These are phyloP conservation scores for Chaetoceros tenuissimus DNA, from an alignment of 108 stramenopile genomes.

Conservation along the genomic window DNA sequence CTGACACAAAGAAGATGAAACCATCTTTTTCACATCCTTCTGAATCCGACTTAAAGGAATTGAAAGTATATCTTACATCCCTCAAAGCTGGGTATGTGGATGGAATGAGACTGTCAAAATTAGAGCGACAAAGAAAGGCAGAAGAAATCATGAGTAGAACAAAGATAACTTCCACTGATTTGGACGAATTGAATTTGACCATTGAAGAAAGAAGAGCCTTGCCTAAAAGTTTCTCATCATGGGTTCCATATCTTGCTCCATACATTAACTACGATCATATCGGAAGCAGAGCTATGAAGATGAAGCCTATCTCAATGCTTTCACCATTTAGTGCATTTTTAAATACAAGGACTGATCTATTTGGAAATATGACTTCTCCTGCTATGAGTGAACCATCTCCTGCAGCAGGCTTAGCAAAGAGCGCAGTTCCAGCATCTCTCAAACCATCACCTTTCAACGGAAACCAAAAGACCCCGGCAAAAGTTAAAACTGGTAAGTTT, in stretches of 20 bases:
- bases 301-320: neutral
- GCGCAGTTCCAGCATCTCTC: neutral
- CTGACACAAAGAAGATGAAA: conserved; percentile 3
- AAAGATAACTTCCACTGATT: conserved; percentile 16
- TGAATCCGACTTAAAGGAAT: conserved; percentile 24
- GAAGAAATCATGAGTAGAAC: conserved; percentile 18
- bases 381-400: neutral
- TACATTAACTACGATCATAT: neutral
- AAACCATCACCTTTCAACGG: too few species aligned
- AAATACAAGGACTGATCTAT: neutral
- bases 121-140: conserved; percentile 65
- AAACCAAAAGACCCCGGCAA: neutral
- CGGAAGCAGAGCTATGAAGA: neutral
- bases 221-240: conserved; percentile 27
- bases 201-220: conserved; percentile 35
- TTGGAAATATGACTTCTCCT: neutral
- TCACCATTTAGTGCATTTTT: neutral
- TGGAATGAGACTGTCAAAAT: conserved; percentile 56
- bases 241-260: neutral
- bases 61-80: conserved; percentile 43
- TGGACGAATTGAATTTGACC: conserved; percentile 47
- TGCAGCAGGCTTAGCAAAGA: neutral
- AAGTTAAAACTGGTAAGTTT: neutral
- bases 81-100: conserved; percentile 66
- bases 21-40: conserved; percentile 12